Base-by-base conservation (phyloP, 2,329 filamentous ascomycete genomes). In the Aaosphaeria arxii region DNA sequence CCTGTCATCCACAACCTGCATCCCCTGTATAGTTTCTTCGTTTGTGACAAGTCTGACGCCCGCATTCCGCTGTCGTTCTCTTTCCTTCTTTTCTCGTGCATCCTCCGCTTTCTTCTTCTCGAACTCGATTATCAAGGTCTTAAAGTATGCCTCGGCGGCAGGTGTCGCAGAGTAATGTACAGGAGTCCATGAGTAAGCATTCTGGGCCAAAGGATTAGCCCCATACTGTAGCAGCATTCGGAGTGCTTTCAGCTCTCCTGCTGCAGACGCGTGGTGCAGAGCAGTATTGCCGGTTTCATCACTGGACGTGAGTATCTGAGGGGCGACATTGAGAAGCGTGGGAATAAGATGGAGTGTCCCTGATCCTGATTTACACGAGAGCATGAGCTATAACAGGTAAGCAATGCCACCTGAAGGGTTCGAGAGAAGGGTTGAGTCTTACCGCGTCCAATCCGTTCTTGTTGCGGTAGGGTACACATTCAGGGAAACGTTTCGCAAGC, bases 211-310 rank as follows among this genome's bases (percentile, higher is more conserved):
- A 0, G 88, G 82, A 57, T 91, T 86, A 0, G 90, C 89, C 7
- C 90, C 90, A 1, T 88, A 88, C 3, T 87, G 84, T 9, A 95
- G 77, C 45, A 95, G 75, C 33, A 90, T 87, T 40, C 90, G 78
- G 46, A 95, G 72, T 0, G 89, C 87, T 46, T 91, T 83, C 41
- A 95, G 70, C 57, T 92, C 87, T 1, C 90, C 90, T 60, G 88
- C 88, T 41, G 87, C 87, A 61, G 85, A 89, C 9, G 91, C 91
- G 72, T 94, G 91, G 71, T 95, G 90, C 40, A 95, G 75, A 0
- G 89, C 88, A 2, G 89, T 95, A 65, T 95, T 94, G n/a, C 90
- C 90, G 49, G 87, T 81, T 1, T 77, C 61, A 62, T 95, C 90
- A 71, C 66, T 35, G 56, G 67, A 39, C 48, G 53, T 47, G 47